Evolutionary conservation across 1,284 basidiomycete genomes (phyloP), one percentile per base, ranked within the genome.

Genomic region (Ceratobasidium sp.): DNA sequence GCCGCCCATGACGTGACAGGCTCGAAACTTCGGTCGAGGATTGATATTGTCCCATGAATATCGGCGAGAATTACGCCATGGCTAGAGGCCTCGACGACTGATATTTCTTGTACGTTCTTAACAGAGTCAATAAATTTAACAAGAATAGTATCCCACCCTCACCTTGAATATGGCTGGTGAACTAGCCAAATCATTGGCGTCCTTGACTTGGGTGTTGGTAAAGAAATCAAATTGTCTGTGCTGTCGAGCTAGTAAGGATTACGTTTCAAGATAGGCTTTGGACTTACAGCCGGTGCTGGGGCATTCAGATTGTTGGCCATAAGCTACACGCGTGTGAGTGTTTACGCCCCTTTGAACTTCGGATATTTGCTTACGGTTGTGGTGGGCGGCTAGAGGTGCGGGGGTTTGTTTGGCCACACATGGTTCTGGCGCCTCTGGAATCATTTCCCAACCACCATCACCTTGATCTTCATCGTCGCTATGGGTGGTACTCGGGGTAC

Each of bases 211-310:
- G 2, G 86, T 83, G 12, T 83, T 81, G 72, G 92, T 86, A 74
- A 93, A 93, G 85, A 93, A 93, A 1, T 86, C 83, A 80, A 95
- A 95, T 76, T 93, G 91, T 43, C 90, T 85, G 86, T 90, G 93
- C 91, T 93, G 73, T 29, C 42, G 3, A 55, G 54, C 40, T 32
- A 27, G 52, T 57, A 20, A n/a, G 38, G 45, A 15, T 20, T 17
- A 38, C n/a, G 31, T 31, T 49, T 13, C n/a, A 8, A 25, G 34
- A 29, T 1, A 12, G 7, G 25, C 20, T 22, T 25, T 54, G n/a
- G 32, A 64, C 71, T 43, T 50, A 72, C 71, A 6, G 71, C 71
- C 20, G 71, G 71, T 8, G 71, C 71, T 27, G 71, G 69, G 6
- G 55, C 55, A 38, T 42, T 67, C 17, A 56, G 35, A 45, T 43